Conservation (phyloP, 176 grass and related monocot species). For the Carex myosuroides region DNA sequence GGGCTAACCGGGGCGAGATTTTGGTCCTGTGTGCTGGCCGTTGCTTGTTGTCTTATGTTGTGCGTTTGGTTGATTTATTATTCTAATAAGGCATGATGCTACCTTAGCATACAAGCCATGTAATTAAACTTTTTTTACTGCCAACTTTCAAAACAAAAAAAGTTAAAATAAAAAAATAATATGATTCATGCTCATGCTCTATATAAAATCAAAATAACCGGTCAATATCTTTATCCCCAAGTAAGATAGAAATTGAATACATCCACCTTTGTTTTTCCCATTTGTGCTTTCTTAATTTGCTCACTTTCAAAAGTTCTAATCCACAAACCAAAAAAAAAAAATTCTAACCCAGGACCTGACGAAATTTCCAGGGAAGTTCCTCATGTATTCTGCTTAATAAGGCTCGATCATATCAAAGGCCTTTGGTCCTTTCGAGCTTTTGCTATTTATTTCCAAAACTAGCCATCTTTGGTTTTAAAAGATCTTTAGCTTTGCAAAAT, state of each 20-base stretch:
- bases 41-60: too few relatives aligned
- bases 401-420: not conserved
- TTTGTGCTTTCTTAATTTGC: not conserved
- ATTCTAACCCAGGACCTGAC: not conserved
- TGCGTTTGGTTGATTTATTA: too few relatives aligned
- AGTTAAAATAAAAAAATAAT: too few relatives aligned
- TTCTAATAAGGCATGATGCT: too few relatives aligned
- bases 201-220: too few relatives aligned
- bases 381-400: not conserved
- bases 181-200: too few relatives aligned
- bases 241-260: not conserved
- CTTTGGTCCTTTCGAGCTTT: not conserved
- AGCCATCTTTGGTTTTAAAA: not conserved
- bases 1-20: too few relatives aligned
- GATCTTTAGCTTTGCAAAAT: not conserved
- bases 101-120: too few relatives aligned
- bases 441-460: not conserved
- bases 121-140: too few relatives aligned
- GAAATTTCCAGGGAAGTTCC: not conserved
- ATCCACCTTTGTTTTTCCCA: not conserved
- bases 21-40: too few relatives aligned
- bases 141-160: too few relatives aligned
- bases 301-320: not conserved
- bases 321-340: not conserved
- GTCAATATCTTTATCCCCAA: not conserved